These are phyloP conservation scores for Delphinella strobiligena DNA, from an alignment of 2,329 filamentous ascomycete genomes.

Conservation along the genomic window DNA sequence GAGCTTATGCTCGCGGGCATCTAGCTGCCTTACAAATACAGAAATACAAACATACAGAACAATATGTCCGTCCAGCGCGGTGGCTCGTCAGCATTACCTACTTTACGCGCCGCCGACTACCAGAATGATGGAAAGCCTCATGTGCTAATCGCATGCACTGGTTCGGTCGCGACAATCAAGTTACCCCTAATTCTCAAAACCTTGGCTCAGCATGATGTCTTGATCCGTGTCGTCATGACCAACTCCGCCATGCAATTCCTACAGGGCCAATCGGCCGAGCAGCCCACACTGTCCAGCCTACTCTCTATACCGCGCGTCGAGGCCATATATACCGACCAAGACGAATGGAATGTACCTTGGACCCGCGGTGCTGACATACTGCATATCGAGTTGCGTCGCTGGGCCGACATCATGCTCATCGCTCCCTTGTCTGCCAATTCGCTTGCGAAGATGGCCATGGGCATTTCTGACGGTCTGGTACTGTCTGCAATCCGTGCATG, in stretches of 20 bases:
- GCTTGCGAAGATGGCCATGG: conserved; percentile 70
- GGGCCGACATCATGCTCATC: conserved; percentile 71
- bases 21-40: too few relatives aligned
- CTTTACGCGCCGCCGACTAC: conserved; percentile 23
- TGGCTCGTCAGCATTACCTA: conserved; percentile 1
- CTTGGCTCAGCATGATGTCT: conserved; percentile 47
- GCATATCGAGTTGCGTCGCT: conserved; percentile 77
- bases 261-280: conserved; percentile 60
- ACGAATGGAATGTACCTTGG: conserved; percentile 78
- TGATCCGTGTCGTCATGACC: conserved; percentile 78
- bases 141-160: conserved; percentile 54
- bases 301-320: conserved; percentile 58
- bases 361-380: conserved; percentile 65
- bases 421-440: conserved; percentile 76
- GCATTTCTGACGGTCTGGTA: conserved; percentile 67
- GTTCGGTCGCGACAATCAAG: conserved; percentile 84
- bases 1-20: too few relatives aligned
- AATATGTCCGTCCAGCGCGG: too few relatives aligned
- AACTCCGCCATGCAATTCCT: conserved; percentile 64
- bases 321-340: conserved; percentile 67
- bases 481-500: conserved; percentile 69
- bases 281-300: conserved; percentile 55
- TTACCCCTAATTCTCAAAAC: conserved; percentile 38
- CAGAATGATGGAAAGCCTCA: conserved; percentile 43
- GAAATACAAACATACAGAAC: too few relatives aligned